Evolutionary conservation across 805 yeast species (phyloP), one percentile per base, ranked within the genome.

Genomic region (Wickerhamomyces queroliae): DNA sequence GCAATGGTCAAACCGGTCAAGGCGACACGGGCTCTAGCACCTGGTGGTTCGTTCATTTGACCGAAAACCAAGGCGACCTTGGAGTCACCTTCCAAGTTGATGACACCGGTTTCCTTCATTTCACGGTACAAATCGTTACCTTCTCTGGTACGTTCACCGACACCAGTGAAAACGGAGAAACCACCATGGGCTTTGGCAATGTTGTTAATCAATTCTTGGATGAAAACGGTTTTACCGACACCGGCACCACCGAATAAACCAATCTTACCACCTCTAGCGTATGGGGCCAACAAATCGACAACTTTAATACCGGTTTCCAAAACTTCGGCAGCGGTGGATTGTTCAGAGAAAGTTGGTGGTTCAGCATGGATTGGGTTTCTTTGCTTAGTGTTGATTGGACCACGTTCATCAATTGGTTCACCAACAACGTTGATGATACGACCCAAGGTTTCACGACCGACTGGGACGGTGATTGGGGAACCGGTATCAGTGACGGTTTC

Each of bases 201-300:
- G 82, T 91, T 91, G 90, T 93, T 91, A 73, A 91, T 91, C 78
- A 91, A 82, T 78, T 91, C 99, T 80, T 91, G 99, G 76, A 91
- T 91, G 77, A 91, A 91, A 52, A 91, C 99, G 72, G 99, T 91
- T 76, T 91, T 91, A 77, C 99, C 99, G 86, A 91, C 99, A 91
- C 99, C 99, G 72, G 99, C 99, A 91, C 99, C 99, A 80, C 99
- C 99, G 85, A 91, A 91, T 67, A 91, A 83, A 83, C 99, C 99
- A 88, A 91, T 91, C 83, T 91, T 91, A 87, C 99, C 99, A 87
- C 99, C 99, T 87, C 97, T 89, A 68, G 99, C 98, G 79, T 91
- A 91, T 60, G 99, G 99, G 59, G 99, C 99, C 58, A 91, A 81
- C 67, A 91, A 79, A 70, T 91, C 99, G 76, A 91, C 99, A 72